Evolutionary conservation across 2,329 filamentous ascomycete genomes (phyloP), one percentile per base, ranked within the genome.

Genomic region (Salinomyces thailandicus): DNA sequence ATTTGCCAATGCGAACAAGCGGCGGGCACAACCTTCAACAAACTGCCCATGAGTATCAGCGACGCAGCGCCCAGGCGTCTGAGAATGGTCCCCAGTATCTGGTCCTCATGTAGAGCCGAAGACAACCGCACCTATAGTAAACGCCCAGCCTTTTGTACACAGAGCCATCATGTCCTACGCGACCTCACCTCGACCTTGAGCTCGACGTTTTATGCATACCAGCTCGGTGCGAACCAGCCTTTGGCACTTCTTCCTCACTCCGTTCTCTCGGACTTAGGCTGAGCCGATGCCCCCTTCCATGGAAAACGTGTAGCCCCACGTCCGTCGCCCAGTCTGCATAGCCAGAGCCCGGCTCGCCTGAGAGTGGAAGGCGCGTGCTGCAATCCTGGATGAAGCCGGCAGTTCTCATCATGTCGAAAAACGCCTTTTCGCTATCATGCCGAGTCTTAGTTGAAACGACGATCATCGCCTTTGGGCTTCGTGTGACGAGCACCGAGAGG

Each of bases 391-490:
- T 41, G 18, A 60, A 45, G 2, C 54, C 54, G 4, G 50, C 54
- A 14, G 51, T 45, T 34, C 39, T 45, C 49, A 78, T 77, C 29
- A 81, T 58, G 4, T 75, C 67, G 52, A 81, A 82, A 57, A 84
- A 83, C 2, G 75, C 59, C 5, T 67, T 62, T 53, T 85, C 79
- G 44, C 73, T 79, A 3, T 73, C 68, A 55, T 84, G 79, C 19
- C 79, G 67, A 40, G 73, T 69, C 57, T 85, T 85, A 59, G 79
- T 72, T 2, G 77, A 74, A 17, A 84, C 63, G 12, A 78, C 57
- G 15, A 79, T 57, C 17, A 72, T 48, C 0, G 68, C 64, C 40
- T 63, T 54, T 2, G 72, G 70, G 5, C 68, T 73, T 18, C 53
- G 53, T 13, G 56, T 51, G 28, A 67, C 57, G 33, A 81, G 56